Evolutionary conservation across 2,329 filamentous ascomycete species (phyloP).

Genomic region (Penicillium sp.): DNA sequence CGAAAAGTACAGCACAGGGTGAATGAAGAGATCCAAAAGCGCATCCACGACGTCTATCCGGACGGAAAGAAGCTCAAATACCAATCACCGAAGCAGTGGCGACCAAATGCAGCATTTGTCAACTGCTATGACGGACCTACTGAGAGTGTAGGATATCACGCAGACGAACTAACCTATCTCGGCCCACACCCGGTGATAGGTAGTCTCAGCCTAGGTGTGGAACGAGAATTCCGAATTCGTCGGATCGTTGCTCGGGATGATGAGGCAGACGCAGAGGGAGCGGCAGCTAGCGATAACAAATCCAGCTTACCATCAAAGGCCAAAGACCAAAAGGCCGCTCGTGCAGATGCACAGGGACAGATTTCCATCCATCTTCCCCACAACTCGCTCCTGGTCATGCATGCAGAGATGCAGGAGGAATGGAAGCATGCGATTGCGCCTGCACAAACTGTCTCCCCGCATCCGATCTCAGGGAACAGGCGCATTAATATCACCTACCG

Average conservation of each 20-base stretch:
- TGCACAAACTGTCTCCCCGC: conserved; percentile 70
- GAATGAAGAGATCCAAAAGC: conserved; percentile 67
- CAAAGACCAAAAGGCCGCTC: conserved; percentile 22
- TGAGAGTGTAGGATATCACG: conserved; percentile 85
- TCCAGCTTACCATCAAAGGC: conserved; percentile 22
- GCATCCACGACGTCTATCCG: conserved; percentile 65
- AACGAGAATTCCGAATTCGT: conserved; percentile 87
- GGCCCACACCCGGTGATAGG: conserved; percentile 85
- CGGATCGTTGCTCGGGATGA: conserved; percentile 59
- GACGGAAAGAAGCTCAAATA: conserved; percentile 67
- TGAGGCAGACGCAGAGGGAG: conserved; percentile 39
- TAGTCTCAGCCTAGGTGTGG: conserved; percentile 81
- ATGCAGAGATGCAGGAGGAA: conserved; percentile 94
- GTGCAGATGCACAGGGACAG: conserved; percentile 67
- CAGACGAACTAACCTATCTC: conserved; percentile 87
- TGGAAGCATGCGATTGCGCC: conserved; percentile 89
- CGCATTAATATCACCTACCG: conserved; percentile 94
- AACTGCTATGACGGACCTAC: conserved; percentile 84
- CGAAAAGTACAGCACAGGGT: conserved; percentile 67
- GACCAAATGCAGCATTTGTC: conserved; percentile 84
- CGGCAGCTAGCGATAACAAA: conserved; percentile 13
- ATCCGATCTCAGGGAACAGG: conserved; percentile 72
- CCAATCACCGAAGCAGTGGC: conserved; percentile 69
- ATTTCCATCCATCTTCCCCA: conserved; percentile 91
- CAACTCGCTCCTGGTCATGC: conserved; percentile 91